Evolutionary conservation across 1,139 yeast species (phyloP), one percentile per base, ranked within the genome.

Genomic region (Taphrina flavorubra): DNA sequence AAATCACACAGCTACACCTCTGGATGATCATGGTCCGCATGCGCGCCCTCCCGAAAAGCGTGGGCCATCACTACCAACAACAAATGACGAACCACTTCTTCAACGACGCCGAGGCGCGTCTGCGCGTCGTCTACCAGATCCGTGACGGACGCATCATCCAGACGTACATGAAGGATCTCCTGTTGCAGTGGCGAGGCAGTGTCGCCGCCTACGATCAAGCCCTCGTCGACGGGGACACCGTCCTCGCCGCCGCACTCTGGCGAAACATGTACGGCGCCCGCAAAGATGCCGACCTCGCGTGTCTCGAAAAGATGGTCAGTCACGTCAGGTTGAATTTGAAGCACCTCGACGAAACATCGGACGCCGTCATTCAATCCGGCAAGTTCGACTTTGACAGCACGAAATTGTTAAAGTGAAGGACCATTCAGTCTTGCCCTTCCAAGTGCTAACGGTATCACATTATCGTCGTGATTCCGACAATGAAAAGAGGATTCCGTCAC

Each of bases 131-230:
- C 76, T 86, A 94, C 84, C 71, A 88, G 68, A 92, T 95, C 69
- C 83, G 83, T 72, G 88, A 96, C n/a, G 90, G 90, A 71, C 83
- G 96, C 74, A 87, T 91, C 69, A 88, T 92, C 70, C 96, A 91
- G 76, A 87, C 87, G 39, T 91, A 92, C 79, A 83, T 91, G 80
- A 92, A 92, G 78, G 97, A 92, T 76, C 91, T 90, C 78, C 92
- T 92, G 75, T 83, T 91, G 18, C 99, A 94, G 79, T 81, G 94
- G 75, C 85, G 95, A 77, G 99, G 99, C 53, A 83, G 90, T 56
- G 88, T 92, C 1, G 86, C 92, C 75, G 89, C 97, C 1, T 92
- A 92, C 75, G 99, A 95, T 78, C 98, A 94, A 79, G 98, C 95
- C 0, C 84, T 95, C 69, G 85, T 91, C 42, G 75, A 75, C 13